Conservation (phyloP, 306 rosid species). For the Trichosanthes truncata region DNA sequence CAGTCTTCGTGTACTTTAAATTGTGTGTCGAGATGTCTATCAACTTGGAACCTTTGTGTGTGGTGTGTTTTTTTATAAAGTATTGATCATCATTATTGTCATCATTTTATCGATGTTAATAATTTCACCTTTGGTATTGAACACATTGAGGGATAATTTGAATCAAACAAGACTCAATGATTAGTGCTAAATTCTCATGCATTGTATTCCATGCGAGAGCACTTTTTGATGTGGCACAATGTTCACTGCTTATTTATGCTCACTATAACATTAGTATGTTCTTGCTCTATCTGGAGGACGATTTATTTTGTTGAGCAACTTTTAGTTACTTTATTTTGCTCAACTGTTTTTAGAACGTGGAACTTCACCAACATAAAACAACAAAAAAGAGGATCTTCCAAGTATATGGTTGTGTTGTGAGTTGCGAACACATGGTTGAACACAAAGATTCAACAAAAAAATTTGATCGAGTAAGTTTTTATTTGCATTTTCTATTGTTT, state of each 20-base stretch:
- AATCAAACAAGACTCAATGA: neutral
- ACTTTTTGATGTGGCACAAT: neutral
- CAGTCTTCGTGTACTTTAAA: neutral
- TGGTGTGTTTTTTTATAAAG: neutral
- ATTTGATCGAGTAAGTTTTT: constrained; percentile 66
- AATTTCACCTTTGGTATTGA: neutral
- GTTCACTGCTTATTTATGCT: neutral
- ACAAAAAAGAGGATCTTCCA: constrained; percentile 69
- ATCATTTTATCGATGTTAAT: neutral
- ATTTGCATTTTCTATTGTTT: neutral
- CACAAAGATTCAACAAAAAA: constrained; percentile 40
- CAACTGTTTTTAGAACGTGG: constrained; percentile 31
- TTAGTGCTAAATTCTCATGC: neutral
- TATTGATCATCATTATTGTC: neutral
- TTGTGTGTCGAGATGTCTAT: neutral
- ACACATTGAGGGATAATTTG: neutral
- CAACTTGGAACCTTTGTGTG: neutral
- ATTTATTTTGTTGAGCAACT: neutral
- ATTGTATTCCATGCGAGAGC: neutral
- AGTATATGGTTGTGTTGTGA: constrained; percentile 83
- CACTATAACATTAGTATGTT: neutral
- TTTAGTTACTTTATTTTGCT: neutral
- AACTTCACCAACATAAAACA: constrained; percentile 27
- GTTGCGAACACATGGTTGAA: constrained; percentile 65
- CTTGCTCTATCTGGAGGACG: neutral